These are phyloP conservation scores for Wickerhamomyces ciferrii DNA, from an alignment of 805 yeast genomes.

Conservation along the genomic window DNA sequence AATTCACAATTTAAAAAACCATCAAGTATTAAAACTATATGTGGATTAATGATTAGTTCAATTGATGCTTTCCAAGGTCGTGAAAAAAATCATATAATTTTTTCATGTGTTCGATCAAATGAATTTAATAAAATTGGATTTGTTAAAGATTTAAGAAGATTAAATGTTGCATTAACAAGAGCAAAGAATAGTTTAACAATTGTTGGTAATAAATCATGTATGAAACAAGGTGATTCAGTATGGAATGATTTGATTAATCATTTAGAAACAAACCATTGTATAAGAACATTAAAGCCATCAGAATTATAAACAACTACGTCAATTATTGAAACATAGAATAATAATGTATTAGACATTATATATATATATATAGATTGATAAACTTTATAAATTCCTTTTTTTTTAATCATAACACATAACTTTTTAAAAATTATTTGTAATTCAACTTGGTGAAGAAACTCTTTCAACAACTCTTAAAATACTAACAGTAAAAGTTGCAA, in stretches of 20 bases:
- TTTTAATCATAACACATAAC: background rate
- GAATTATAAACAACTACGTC: no score
- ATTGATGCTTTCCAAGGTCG: constrained; percentile 90
- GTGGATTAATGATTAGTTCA: constrained; percentile 45
- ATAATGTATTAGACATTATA: no score
- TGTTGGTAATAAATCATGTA: constrained; percentile 52
- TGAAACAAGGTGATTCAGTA: constrained; percentile 36
- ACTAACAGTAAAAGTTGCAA: constrained; percentile 77
- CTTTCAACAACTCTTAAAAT: constrained; percentile 76
- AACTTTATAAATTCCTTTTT: no score
- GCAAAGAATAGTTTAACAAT: constrained; percentile 58
- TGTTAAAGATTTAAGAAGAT: constrained; percentile 52
- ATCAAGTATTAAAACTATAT: constrained; percentile 25
- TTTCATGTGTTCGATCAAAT: constrained; percentile 73
- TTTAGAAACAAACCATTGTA: constrained; percentile 25
- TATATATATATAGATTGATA: no score
- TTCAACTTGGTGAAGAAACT: constrained; percentile 28
- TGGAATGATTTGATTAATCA: constrained; percentile 48
- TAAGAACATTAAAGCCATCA: background rate
- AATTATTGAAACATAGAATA: no score
- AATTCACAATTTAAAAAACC: constrained; percentile 8
- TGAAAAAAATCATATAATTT: constrained; percentile 71
- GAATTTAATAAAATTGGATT: constrained; percentile 49
- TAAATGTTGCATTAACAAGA: constrained; percentile 72
- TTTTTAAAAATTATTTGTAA: no score